These are phyloP conservation scores for Oryza meridionalis DNA, from an alignment of 176 grass and related monocot species.

Conservation along the genomic window DNA sequence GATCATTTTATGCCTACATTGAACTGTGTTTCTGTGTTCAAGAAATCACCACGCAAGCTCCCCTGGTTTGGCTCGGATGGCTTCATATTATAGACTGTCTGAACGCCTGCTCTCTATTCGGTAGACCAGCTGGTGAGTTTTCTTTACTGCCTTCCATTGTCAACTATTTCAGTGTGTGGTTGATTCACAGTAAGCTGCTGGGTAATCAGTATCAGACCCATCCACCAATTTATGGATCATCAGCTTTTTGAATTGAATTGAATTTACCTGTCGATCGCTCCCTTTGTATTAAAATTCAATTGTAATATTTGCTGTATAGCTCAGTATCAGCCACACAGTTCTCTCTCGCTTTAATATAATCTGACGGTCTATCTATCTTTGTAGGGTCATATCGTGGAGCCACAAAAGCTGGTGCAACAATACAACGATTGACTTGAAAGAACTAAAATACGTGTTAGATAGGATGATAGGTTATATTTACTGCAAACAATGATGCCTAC, in stretches of 20 bases:
- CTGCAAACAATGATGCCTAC: neutral
- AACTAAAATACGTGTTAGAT: neutral
- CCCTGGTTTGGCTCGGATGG: neutral
- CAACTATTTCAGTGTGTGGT: neutral
- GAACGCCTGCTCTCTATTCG: neutral
- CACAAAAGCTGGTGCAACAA: neutral
- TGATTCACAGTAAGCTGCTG: neutral
- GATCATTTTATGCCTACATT: neutral
- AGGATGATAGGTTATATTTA: neutral
- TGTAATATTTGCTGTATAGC: neutral
- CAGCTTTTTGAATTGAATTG: constrained; percentile 17
- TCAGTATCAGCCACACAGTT: neutral
- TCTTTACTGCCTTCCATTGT: neutral
- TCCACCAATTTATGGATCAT: constrained; percentile 19
- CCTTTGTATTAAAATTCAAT: neutral
- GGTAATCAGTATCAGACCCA: constrained; percentile 7
- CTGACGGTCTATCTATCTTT: neutral
- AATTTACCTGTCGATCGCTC: neutral
- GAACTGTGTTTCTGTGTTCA: neutral
- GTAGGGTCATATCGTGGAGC: neutral
- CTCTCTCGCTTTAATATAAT: neutral
- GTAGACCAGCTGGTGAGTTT: neutral
- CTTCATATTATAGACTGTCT: neutral
- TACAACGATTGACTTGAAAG: neutral
- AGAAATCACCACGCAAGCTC: neutral